Evolutionary conservation across 768 basidiomycete species (phyloP), one percentile per base, ranked within the genome.

Genomic region (Mrakia blollopis): DNA sequence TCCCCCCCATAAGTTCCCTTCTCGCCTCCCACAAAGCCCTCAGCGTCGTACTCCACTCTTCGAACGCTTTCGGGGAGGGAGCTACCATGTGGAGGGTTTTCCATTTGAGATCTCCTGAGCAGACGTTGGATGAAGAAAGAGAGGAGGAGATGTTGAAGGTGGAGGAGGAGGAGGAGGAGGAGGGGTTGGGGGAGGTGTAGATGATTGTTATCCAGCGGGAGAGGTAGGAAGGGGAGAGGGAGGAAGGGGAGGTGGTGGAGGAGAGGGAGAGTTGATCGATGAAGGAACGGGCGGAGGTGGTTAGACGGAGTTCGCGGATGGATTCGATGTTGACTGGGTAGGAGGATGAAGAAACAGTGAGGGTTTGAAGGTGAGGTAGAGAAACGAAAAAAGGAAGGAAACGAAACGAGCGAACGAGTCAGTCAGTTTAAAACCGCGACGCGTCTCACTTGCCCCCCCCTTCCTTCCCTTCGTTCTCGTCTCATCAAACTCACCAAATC

Each of bases 71-170:
- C 39, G 84, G 83, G 0, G 89, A 89, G 3, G 89, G 87, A 3
- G 94, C 91, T 73, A 95, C 87, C 78, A 95, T 86, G 81, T 97
- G 93, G 35, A 94, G 87, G 0, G 91, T 91, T 85, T 95, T 95
- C 91, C 83, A 83, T 65, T 78, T 78, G 0, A 70, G 73, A 9
- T 41, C 50, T 3, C 71, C 61, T 5, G 72, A 72, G 32, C 28
- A 32, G 8, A 39, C 32, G 61, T 44, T 50, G 13, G 76, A 52
- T 4, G 44, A 13, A 14, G 10, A 44, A 2, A 14, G 44, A 18
- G 21, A 23, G 72, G 37, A n/a, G 11, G 68, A 9, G n/a, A n/a
- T n/a, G n/a, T n/a, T n/a, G n/a, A n/a, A n/a, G n/a, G n/a, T n/a
- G 21, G 37, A 44, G 9, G 39, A 52, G 4, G 75, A 41, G 13